Evolutionary conservation across 306 rosid genomes (phyloP), one percentile per base, ranked within the genome.

Genomic region (Astragalus glycyphyllos): DNA sequence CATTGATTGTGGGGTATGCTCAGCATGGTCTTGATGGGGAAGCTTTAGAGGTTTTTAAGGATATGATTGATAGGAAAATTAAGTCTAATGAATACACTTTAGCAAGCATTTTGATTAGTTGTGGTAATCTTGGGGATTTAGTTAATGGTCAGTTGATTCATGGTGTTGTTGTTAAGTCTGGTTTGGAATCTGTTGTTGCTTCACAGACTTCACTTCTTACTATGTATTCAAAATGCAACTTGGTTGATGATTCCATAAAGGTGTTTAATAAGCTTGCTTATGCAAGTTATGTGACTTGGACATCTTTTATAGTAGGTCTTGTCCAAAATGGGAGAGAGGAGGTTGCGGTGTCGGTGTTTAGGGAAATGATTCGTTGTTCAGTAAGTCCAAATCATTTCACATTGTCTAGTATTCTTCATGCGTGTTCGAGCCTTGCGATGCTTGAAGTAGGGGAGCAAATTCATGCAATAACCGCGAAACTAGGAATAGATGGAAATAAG

Each of bases 201-300:
- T 83, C 88, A 29, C 88, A 86, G 69, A 89, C 96, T 34, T 86
- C 91, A 8, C 90, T 86, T 38, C 85, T 86, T 51, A 86, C 96
- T 5, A 82, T 89, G 96, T 84, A 89, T 81, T 76, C 86, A 50
- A 84, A 84, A 62, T 86, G 89, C 71, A 65, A 74, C 58, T 72
- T 81, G 81, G 76, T 86, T 61, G 82, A 83, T 67, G 91, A 89
- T 74, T 85, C 88, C 45, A 65, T 89, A 12, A 71, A 64, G 76
- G 84, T 89, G 23, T 89, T 89, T 68, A 66, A 74, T 68, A 67
- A 60, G 44, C 53, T 89, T 78, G 62, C 64, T 69, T 48, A 74
- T 76, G 89, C 91, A 53, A 89, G 81, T 51, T 85, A 80, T 60
- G 90, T 86, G 69, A 89, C 89, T 7, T 89, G 96, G 96, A 84